Base-by-base conservation (phyloP, 495 filamentous ascomycete genomes). In the Lasiosphaeris hirsuta region DNA sequence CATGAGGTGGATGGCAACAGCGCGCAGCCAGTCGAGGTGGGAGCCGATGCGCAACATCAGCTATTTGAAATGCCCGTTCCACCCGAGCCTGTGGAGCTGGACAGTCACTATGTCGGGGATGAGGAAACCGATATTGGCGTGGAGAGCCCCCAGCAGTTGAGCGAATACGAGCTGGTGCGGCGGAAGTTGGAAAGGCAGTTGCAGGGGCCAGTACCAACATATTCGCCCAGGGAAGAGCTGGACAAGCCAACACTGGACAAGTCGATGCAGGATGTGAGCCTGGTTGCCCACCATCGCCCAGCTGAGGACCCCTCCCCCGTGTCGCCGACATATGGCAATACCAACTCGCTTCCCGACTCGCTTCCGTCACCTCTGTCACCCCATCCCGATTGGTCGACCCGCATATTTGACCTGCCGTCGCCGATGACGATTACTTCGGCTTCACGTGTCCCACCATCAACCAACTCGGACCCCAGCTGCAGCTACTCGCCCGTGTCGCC, bases 21-120 rank as follows among this genome's bases (percentile, higher is more conserved):
- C 10, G 9, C 47, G 3, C 64, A 72, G 19, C 66, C 72, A 5
- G 69, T 66, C 23, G 78, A 80, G 60, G 77, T 81, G 5, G 75
- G 64, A 10, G 75, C 76, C 7, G 76, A 80, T 49, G 68, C 62
- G 54, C 67, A 62, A 38, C 77, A 80, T 55, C 78, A 78, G 60
- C 61, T 78, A 6, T 80, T 78, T 48, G 77, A 81, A 57, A 64
- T 82, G 52, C 73, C 78, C 14, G 78, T 70, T 10, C 70, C 75
- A 1, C 58, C 70, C 9, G 75, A 72, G 11, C 78, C 78, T 1
- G 76, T 74, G 17, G 79, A 82, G 62, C 66, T 82, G 30, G 78
- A 81, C 41, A 73, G 70, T 47, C 72, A 69, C 23, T 65, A 72
- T 17, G 53, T 69, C 19, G 61, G 61, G 10, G 73, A 70, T 23